Percentiles rank a stretch among this genome's conserved stretches.
Evolutionary conservation across 2,329 filamentous ascomycete species (phyloP).

Genomic region (Trematosphaeria pertusa): DNA sequence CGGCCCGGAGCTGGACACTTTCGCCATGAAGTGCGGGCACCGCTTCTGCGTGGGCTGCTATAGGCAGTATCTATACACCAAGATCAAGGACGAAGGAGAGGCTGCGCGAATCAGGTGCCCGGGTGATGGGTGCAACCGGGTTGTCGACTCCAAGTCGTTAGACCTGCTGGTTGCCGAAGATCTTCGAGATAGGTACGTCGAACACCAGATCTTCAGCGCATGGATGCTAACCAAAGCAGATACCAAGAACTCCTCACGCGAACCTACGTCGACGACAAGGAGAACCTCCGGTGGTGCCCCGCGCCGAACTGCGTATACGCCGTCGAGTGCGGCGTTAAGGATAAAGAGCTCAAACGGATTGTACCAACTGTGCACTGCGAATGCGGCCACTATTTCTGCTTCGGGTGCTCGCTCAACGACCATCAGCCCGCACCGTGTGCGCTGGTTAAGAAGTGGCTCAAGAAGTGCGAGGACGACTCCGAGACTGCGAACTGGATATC

Average conservation of each 20-base stretch:
- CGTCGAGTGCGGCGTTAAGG: slow-evolving; percentile 85
- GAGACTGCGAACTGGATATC: slow-evolving; percentile 99
- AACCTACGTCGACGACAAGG: slow-evolving; percentile 97
- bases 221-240: slow-evolving; percentile 51
- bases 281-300: slow-evolving; percentile 95
- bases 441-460: slow-evolving; percentile 92
- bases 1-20: slow-evolving; percentile 75
- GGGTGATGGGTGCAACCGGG: slow-evolving; percentile 82
- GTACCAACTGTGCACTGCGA: slow-evolving; percentile 89
- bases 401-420: slow-evolving; percentile 87
- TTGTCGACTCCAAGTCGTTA: slow-evolving; percentile 89
- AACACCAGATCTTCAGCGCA: background rate
- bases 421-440: slow-evolving; percentile 93
- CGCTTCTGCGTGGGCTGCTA: slow-evolving; percentile 95
- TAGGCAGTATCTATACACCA: slow-evolving; percentile 86
- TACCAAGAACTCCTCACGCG: slow-evolving; percentile 88
- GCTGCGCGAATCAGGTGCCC: slow-evolving; percentile 95
- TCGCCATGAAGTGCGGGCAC: slow-evolving; percentile 94
- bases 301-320: slow-evolving; percentile 97
- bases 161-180: slow-evolving; percentile 72
- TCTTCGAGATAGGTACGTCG: slow-evolving; percentile 60
- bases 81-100: slow-evolving; percentile 95
- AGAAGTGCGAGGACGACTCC: slow-evolving; percentile 97
- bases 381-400: slow-evolving; percentile 90
- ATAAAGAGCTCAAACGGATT: slow-evolving; percentile 81